Evolutionary conservation across 2,329 filamentous ascomycete genomes (phyloP).

Genomic region (Fusarium graminum): DNA sequence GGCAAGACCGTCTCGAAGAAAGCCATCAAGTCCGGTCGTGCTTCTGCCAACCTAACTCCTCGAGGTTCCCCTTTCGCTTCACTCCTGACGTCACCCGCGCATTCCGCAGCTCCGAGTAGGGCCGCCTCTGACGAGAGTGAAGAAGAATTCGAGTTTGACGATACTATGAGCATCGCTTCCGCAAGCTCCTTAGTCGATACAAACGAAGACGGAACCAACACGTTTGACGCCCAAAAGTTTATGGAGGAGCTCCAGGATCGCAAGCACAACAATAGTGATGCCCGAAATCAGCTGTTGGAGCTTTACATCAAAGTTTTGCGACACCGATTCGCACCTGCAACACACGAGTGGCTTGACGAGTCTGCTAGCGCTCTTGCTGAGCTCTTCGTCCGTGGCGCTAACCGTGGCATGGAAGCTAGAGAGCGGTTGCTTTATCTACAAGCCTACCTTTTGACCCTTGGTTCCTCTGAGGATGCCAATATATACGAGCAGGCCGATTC

Average conservation of each 20-base stretch:
- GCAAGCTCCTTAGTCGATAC: constrained; percentile 60
- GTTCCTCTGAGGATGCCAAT: constrained; percentile 71
- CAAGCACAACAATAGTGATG: constrained; percentile 81
- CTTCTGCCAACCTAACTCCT: constrained; percentile 69
- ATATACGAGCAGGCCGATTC: constrained; percentile 50
- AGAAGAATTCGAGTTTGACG: constrained; percentile 63
- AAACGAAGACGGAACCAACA: constrained; percentile 75
- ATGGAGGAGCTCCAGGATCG: constrained; percentile 79
- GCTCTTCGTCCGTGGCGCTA: constrained; percentile 78
- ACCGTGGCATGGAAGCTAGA: constrained; percentile 73
- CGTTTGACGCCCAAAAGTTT: constrained; percentile 72
- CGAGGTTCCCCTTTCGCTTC: constrained; percentile 71
- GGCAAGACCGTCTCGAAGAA: constrained; percentile 80
- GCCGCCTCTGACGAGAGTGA: constrained; percentile 73
- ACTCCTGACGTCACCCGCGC: constrained; percentile 67
- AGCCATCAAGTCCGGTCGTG: constrained; percentile 69
- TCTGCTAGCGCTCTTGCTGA: constrained; percentile 70
- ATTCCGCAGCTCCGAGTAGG: constrained; percentile 71
- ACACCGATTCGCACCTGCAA: constrained; percentile 51
- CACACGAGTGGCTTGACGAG: constrained; percentile 65
- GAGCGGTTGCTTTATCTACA: constrained; percentile 79
- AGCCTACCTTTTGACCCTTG: constrained; percentile 77
- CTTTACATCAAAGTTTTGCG: constrained; percentile 67
- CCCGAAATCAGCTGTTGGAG: constrained; percentile 67
- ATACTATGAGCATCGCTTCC: constrained; percentile 59